phyloP scores from a whole-genome alignment of 768 basidiomycete genomes.

The Naematelia encephala region DNA sequence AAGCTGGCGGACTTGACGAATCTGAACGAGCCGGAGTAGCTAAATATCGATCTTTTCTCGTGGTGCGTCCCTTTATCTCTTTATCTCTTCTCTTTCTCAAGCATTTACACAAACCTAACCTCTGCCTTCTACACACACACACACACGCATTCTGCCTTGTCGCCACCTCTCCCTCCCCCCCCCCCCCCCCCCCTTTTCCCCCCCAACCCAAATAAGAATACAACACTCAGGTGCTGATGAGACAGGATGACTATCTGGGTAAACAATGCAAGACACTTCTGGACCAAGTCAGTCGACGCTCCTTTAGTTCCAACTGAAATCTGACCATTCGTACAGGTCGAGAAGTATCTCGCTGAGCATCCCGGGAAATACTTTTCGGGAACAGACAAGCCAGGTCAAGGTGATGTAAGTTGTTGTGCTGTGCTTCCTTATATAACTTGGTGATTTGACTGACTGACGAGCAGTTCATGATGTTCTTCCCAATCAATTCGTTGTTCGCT shows the following conservation, averaged over 20 bases:
- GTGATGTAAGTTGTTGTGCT: conserved; percentile 33
- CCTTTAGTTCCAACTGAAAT: neutral
- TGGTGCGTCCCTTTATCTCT: neutral
- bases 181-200: neutral
- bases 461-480: conserved; percentile 48
- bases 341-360: conserved; percentile 31
- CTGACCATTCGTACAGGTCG: conserved; percentile 27
- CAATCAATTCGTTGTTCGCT: conserved; percentile 32
- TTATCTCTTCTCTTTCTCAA: too few species aligned
- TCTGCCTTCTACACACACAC: neutral
- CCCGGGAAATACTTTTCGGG: conserved; percentile 38
- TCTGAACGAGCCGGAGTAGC: neutral
- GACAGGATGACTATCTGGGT: neutral
- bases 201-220: neutral
- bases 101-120: too few species aligned
- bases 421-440: neutral
- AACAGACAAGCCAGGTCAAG: conserved; percentile 34
- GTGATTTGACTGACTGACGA: neutral
- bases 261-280: conserved; percentile 7
- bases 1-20: neutral
- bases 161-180: neutral
- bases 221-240: neutral
- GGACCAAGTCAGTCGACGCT: conserved; percentile 8
- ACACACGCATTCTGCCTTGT: too few species aligned
- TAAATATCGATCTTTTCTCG: neutral